phyloP scores from a whole-genome alignment of 495 filamentous ascomycete species.

The Tuber borchii region DNA sequence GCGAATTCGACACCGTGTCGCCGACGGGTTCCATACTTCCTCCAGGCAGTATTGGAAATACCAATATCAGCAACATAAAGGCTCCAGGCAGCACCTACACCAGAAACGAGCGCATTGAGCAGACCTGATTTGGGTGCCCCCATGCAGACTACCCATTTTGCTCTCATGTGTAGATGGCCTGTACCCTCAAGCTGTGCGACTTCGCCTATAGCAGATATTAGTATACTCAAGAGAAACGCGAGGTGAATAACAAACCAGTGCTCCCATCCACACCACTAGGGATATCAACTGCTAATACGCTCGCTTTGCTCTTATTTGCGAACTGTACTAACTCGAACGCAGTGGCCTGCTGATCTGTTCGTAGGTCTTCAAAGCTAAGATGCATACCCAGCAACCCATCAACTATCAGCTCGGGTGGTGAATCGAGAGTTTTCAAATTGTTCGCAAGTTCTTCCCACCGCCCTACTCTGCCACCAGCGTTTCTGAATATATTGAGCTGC shows the following conservation, averaged over 20 bases:
- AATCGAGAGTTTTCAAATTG: conserved; percentile 53
- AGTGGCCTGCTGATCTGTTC: conserved; percentile 70
- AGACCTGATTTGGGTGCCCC: conserved; percentile 79
- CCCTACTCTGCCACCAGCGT: conserved; percentile 65
- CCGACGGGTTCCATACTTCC: conserved; percentile 71
- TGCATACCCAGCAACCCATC: conserved; percentile 84
- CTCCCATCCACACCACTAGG: conserved; percentile 79
- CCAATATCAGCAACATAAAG: conserved; percentile 81
- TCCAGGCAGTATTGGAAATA: conserved; percentile 72
- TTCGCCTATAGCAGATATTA: conserved; percentile 45
- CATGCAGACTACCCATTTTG: conserved; percentile 70
- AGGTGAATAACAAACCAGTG: conserved; percentile 54
- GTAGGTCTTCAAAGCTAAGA: conserved; percentile 72
- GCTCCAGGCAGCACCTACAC: conserved; percentile 61
- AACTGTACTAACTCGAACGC: conserved; percentile 79
- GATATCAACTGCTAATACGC: conserved; percentile 74
- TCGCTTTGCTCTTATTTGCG: conserved; percentile 73
- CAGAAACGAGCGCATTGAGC: conserved; percentile 59
- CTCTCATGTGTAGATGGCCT: conserved; percentile 62
- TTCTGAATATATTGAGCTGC: conserved; percentile 69
- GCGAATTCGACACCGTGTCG: conserved; percentile 79
- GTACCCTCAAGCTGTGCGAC: conserved; percentile 56
- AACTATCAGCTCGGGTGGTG: conserved; percentile 70
- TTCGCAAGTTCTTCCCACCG: conserved; percentile 51
- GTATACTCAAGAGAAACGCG: neutral